Base-by-base conservation (phyloP, 805 yeast genomes). In the Ogataea nakhonphanomensis region DNA sequence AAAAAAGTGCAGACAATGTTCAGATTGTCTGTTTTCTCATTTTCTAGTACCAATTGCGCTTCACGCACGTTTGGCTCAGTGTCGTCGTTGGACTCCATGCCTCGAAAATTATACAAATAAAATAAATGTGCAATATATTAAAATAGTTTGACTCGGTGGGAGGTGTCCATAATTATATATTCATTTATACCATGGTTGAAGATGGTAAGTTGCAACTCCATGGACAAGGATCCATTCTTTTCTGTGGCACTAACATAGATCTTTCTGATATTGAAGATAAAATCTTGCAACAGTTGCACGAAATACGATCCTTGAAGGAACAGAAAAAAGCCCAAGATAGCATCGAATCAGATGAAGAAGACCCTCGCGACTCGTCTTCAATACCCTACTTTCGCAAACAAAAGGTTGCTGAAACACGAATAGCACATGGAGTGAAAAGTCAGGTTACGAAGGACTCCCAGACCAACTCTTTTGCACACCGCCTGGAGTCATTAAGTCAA, bases 1-100 rank as follows among this genome's bases (percentile, higher is more conserved):
- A 63, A 59, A 39, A 67, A 71, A 1, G 69, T 55, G 5, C 70
- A 50, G 6, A 69, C 49, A 6, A 64, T 38, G 6, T 39, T 32
- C 15, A 35, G 21, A 14, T 22, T 35, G 23, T 23, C 33, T 9
- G 44, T 14, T 8, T 26, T 25, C 21, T 25, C 23, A 4, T 6
- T 26, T 7, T 23, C 34, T 14, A 23, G 21, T 21, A 11, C 27
- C 15, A 27, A 17, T 32, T n/a, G 32, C 13, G 24, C 13, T 7
- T 25, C 28, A 15, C 25, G 23, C 15, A 12, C 14, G 12, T 10
- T 24, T 22, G 25, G 25, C 35, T 39, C 37, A 7, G 5, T 38
- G 24, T 32, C 36, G 35, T 28, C 17, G 11, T 28, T 21, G 23
- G 35, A 22, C 21, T 38, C 42, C 42, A 38, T 38, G 33, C 13